Evolutionary conservation across 352 stramenopile genomes (phyloP).

Genomic region (Globisporangium splendens): DNA sequence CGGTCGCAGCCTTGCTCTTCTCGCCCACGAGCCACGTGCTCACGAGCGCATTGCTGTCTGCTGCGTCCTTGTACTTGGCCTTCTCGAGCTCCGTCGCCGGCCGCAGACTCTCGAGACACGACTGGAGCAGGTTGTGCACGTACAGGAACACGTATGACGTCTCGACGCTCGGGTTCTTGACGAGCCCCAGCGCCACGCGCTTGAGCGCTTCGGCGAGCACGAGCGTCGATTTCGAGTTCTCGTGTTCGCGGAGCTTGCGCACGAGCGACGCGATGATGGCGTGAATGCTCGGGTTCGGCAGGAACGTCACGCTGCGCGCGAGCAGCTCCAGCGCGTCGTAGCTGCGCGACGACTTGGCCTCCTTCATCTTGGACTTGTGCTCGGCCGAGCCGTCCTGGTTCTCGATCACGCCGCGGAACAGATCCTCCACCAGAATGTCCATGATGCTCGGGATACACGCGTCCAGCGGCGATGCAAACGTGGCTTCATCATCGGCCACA

Average conservation of each 20-base stretch:
- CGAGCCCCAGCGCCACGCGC: constrained; percentile 68
- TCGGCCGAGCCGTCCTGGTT: constrained; percentile 48
- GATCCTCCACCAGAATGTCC: constrained; percentile 72
- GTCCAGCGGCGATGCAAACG: constrained; percentile 67
- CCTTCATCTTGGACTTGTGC: constrained; percentile 88
- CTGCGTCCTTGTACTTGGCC: constrained; percentile 37
- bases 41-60: constrained; percentile 27
- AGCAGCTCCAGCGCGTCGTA: constrained; percentile 81
- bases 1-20: constrained; percentile 62
- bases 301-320: constrained; percentile 75
- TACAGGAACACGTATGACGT: constrained; percentile 85
- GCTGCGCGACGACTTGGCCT: constrained; percentile 69
- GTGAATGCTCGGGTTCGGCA: constrained; percentile 83
- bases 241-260: constrained; percentile 63
- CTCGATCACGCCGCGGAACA: constrained; percentile 72
- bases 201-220: constrained; percentile 79
- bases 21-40: constrained; percentile 79
- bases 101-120: constrained; percentile 68
- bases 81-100: constrained; percentile 67
- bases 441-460: constrained; percentile 78
- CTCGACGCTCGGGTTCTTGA: constrained; percentile 83
- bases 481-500: constrained; percentile 22
- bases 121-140: constrained; percentile 78
- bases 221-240: constrained; percentile 48
- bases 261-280: constrained; percentile 69